Conservation (phyloP, 225 moss, liverwort and hornwort genomes). For the Asterella californica region DNA sequence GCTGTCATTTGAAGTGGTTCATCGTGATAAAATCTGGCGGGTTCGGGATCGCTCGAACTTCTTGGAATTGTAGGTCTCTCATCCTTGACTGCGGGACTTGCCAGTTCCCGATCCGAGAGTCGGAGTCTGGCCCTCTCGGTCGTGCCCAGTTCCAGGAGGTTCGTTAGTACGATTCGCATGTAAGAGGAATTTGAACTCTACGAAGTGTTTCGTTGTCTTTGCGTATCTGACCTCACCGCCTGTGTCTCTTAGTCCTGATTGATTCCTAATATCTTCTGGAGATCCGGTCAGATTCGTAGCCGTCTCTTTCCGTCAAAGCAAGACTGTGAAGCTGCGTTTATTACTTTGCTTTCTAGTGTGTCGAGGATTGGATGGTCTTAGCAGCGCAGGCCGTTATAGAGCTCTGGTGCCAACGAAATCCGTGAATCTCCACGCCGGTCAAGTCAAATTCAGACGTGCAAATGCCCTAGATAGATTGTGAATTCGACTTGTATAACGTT, state of each 20-base stretch:
- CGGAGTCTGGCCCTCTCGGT: not conserved
- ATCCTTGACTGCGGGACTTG: not conserved
- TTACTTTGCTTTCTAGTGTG: not conserved
- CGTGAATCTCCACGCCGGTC: not conserved
- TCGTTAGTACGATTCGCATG: not conserved
- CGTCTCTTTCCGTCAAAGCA: not conserved
- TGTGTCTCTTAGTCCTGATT: not conserved
- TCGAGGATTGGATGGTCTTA: not conserved
- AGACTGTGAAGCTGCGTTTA: too few relatives aligned
- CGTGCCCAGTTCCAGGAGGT: not conserved
- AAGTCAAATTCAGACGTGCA: not conserved
- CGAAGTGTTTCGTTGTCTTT: not conserved
- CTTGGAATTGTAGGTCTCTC: not conserved
- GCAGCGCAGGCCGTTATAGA: not conserved
- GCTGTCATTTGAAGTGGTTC: not conserved
- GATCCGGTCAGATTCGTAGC: not conserved
- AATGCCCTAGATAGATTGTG: not conserved
- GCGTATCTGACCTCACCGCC: not conserved
- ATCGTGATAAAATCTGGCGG: not conserved
- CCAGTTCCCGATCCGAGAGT: not conserved
- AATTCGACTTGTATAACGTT: too few relatives aligned
- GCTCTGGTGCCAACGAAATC: not conserved
- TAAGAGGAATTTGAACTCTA: not conserved
- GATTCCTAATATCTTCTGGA: not conserved
- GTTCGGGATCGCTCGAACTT: not conserved